Conservation (phyloP, 1,139 yeast genomes). For the Yamadazyma sp. region DNA sequence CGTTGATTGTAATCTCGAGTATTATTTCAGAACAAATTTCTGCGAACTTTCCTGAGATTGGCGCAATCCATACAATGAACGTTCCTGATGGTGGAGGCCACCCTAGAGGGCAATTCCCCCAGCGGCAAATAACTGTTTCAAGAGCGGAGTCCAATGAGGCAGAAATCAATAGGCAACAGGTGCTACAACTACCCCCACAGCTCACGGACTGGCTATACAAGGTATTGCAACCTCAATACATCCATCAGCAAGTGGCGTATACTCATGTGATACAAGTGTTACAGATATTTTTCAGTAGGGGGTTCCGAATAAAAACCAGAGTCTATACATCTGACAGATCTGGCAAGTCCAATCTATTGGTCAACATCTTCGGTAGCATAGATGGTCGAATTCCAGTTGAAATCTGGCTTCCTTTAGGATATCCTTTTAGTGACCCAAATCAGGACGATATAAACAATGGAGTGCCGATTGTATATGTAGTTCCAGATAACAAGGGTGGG, state of each 20-base stretch:
- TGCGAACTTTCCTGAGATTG: neutral
- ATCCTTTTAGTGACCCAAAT: slow-evolving; percentile 45
- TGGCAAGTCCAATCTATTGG: slow-evolving; percentile 60
- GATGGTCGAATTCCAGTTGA: slow-evolving; percentile 53
- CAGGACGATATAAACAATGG: slow-evolving; percentile 22
- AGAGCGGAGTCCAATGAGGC: neutral
- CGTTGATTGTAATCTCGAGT: neutral
- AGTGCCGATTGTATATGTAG: slow-evolving; percentile 64
- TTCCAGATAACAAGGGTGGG: slow-evolving; percentile 45
- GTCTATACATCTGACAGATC: slow-evolving; percentile 56
- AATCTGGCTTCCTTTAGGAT: slow-evolving; percentile 74
- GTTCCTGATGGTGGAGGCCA: neutral
- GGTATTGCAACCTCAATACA: slow-evolving; percentile 52
- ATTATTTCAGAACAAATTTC: slow-evolving; percentile 5
- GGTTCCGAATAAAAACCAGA: slow-evolving; percentile 62
- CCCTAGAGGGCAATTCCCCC: neutral
- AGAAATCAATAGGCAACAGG: neutral
- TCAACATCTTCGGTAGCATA: slow-evolving; percentile 61
- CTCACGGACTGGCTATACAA: slow-evolving; percentile 45
- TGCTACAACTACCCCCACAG: slow-evolving; percentile 25
- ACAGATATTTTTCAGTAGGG: slow-evolving; percentile 39
- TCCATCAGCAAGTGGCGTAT: slow-evolving; percentile 52
- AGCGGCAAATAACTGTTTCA: neutral
- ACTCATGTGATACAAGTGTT: slow-evolving; percentile 62
- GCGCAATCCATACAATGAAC: neutral